Conservation (phyloP, 2,329 filamentous ascomycete genomes). For the Paecilomyces sp. region DNA sequence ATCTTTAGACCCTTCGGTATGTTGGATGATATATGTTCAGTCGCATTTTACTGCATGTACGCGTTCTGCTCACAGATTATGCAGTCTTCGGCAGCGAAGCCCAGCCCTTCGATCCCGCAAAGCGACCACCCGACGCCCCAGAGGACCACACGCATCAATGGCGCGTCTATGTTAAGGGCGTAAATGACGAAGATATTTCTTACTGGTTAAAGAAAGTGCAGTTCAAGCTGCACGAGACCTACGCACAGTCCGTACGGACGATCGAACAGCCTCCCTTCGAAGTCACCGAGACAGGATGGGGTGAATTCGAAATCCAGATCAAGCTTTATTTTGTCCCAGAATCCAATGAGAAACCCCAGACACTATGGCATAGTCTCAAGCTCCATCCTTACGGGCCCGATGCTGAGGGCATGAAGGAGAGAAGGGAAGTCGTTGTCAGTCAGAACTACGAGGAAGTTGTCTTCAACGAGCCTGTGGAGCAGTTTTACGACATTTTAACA, state of each 20-base stretch:
- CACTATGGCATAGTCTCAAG: slow-evolving; percentile 86
- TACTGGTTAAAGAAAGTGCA: slow-evolving; percentile 97
- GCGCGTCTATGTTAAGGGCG: slow-evolving; percentile 86
- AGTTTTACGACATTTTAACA: slow-evolving; percentile 83
- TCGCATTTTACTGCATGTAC: not conserved
- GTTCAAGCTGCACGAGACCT: slow-evolving; percentile 97
- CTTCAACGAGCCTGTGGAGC: slow-evolving; percentile 94
- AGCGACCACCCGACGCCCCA: slow-evolving; percentile 68
- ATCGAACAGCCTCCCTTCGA: slow-evolving; percentile 76
- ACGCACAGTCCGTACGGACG: slow-evolving; percentile 81
- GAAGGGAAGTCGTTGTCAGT: slow-evolving; percentile 59
- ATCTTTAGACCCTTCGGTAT: slow-evolving; percentile 42
- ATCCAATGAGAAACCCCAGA: slow-evolving; percentile 86
- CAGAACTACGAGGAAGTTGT: slow-evolving; percentile 91
- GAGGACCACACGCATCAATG: slow-evolving; percentile 94
- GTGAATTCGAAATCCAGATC: slow-evolving; percentile 94
- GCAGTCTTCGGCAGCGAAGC: slow-evolving; percentile 76
- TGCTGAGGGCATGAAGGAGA: slow-evolving; percentile 64
- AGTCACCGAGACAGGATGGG: slow-evolving; percentile 91
- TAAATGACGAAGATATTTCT: slow-evolving; percentile 83
- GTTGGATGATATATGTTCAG: slow-evolving; percentile 4
- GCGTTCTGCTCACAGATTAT: not conserved
- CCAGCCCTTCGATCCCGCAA: slow-evolving; percentile 66
- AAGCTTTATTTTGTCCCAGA: slow-evolving; percentile 89
- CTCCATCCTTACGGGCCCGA: slow-evolving; percentile 80